Percentiles rank a stretch among this genome's conserved stretches.
Conservation (phyloP, 202 grass and related monocot species). For the Elaeis oleifera region DNA sequence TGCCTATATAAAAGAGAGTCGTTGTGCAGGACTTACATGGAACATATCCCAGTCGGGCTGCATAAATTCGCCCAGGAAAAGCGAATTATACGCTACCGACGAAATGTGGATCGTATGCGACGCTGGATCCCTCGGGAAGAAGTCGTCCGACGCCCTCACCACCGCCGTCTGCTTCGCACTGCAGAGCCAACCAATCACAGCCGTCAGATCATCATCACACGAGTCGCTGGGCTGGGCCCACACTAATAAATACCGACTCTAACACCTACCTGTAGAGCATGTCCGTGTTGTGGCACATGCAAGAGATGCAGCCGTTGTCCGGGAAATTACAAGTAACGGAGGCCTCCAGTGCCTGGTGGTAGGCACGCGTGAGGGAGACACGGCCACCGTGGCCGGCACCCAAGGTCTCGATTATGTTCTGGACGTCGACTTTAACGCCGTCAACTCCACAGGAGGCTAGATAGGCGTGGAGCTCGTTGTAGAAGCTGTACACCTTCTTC, state of each 20-base stretch:
- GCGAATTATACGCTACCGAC: slow-evolving; percentile 66
- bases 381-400: slow-evolving; percentile 60
- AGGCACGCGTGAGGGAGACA: slow-evolving; percentile 42
- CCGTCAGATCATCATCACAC: neutral
- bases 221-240: too few species aligned
- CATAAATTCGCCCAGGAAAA: slow-evolving; percentile 93
- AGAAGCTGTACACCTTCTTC: slow-evolving; percentile 37
- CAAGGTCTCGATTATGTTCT: slow-evolving; percentile 78
- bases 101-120: slow-evolving; percentile 78
- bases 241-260: too few species aligned
- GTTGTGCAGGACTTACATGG: slow-evolving; percentile 28
- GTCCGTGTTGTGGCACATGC: slow-evolving; percentile 92
- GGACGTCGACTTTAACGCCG: slow-evolving; percentile 88
- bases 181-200: neutral
- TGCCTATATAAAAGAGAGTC: too few species aligned
- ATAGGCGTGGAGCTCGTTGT: slow-evolving; percentile 67
- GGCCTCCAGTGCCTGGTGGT: slow-evolving; percentile 64
- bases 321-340: slow-evolving; percentile 51
- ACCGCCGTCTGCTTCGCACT: slow-evolving; percentile 61
- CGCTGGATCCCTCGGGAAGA: slow-evolving; percentile 69
- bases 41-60: slow-evolving; percentile 99
- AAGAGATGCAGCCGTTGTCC: slow-evolving; percentile 72
- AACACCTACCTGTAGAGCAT: slow-evolving; percentile 47
- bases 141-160: slow-evolving; percentile 78
- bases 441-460: slow-evolving; percentile 53